Base-by-base conservation (phyloP, 1,139 yeast genomes). In the Geotrichum australiense region DNA sequence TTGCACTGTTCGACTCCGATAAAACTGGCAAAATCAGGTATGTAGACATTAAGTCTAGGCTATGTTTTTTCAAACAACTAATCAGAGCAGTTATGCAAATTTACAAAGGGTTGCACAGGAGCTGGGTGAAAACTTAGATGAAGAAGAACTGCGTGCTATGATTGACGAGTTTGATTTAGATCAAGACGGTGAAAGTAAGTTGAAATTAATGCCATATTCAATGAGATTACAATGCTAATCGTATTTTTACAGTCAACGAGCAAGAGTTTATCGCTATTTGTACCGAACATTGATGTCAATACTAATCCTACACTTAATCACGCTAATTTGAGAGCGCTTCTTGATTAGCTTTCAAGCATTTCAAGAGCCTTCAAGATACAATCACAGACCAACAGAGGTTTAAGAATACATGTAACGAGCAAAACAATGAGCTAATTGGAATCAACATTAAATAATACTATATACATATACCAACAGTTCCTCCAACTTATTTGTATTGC, bases 81-180 rank as follows among this genome's bases (percentile, higher is more conserved):
- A 24, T 21, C 15, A 6, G 3, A n/a, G 4, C 27, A 41, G 42
- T 46, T 69, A 91, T 42, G 74, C 91, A 52, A 85, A 89, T 57
- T 70, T 93, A 46, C 76, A 94, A 62, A 73, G 93, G 47, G 95
- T 91, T 1, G 94, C 97, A 14, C 83, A 83, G 55, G 97, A 91
- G 52, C 66, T 93, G 48, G 96, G 96, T 1, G 98, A 93, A 61
- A 84, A 82, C 55, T 68, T 93, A 47, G 81, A 86, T 7, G 98
- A 91, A 51, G 96, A 87, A 47, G 98, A 93, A 56, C 69, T 93
- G 44, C 74, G 83, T 51, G 96, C 97, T 10, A 91, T 93, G 98
- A 91, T 93, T 51, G 96, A 89, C 50, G 98, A 91, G 63, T 93
- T 93, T 58, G 99, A 93, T 63, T 66, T 91, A 46, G 97, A 93